A percentile compares a stretch with the other conserved stretches of the same genome.
These are phyloP conservation scores for Geosiphon pyriformis DNA, from an alignment of 192 early-diverging fungal genomes.

Conservation along the genomic window DNA sequence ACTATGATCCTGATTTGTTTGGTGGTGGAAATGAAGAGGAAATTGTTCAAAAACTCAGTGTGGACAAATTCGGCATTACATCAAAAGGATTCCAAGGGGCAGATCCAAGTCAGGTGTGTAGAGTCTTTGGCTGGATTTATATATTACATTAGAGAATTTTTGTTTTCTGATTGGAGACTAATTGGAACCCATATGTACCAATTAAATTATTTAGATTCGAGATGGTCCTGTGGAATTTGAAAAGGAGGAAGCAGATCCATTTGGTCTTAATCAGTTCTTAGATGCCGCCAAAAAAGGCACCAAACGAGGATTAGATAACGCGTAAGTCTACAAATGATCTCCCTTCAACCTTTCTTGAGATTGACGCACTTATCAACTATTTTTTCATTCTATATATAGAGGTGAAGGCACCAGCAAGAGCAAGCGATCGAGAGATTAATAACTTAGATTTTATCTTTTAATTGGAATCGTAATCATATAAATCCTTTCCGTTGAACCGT, in stretches of 20 bases:
- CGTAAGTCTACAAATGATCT: no score
- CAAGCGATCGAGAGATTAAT: no score
- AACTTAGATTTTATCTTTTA: no score
- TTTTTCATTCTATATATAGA: no score
- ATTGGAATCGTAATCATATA: no score
- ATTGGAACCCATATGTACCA: no score
- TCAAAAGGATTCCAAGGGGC: slow-evolving; percentile 67
- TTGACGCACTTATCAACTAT: no score
- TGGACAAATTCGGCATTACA: slow-evolving; percentile 58
- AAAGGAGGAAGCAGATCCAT: slow-evolving; percentile 77
- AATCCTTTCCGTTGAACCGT: no score
- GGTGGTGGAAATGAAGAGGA: slow-evolving; percentile 62
- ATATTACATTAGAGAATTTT: no score
- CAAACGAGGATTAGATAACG: slow-evolving; percentile 34
- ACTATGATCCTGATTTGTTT: slow-evolving; percentile 45
- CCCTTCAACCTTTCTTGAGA: no score
- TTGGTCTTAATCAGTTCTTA: slow-evolving; percentile 88
- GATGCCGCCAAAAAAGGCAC: slow-evolving; percentile 58
- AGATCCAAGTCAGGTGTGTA: slow-evolving; percentile 42
- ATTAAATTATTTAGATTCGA: slow-evolving; percentile 31
- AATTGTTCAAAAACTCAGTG: slow-evolving; percentile 62
- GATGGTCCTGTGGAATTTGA: slow-evolving; percentile 94
- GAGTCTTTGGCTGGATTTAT: not conserved
- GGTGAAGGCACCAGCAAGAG: no score
- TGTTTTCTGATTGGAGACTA: no score